Base-by-base conservation (phyloP, 2,329 filamentous ascomycete genomes). In the Cercospora sp. region DNA sequence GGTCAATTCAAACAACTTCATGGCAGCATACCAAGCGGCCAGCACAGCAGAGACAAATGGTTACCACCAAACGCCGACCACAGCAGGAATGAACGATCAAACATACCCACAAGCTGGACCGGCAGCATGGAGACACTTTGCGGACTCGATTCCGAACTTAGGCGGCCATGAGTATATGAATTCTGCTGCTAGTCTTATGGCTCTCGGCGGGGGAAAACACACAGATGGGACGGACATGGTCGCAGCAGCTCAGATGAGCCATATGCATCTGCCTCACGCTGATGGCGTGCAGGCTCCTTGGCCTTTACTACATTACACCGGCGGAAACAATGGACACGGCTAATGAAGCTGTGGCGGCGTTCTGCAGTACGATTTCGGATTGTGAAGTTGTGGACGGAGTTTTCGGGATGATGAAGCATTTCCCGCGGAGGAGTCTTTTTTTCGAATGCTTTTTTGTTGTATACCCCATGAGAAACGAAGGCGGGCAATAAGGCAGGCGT, bases 121-220 rank as follows among this genome's bases (percentile, higher is more conserved):
- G 0, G 71, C 74, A 8, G 75, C 77, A 1, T 79, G 77, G 77
- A 72, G 75, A 20, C 71, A 75, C 28, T 79, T 77, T 63, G 69
- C 76, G 8, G 73, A 75, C 58, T 68, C 72, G 71, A 73, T 73
- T 63, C 69, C 57, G 13, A 70, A 67, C 60, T 67, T 72, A 8
- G 61, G 58, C 31, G 69, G 65, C 4, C 66, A 69, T 28, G 72
- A 70, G 8, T 70, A 72, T 26, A 68, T 69, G 23, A 63, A 67
- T 45, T 65, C 68, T 9, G 62, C 68, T 6, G 64, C 62, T 9
- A 62, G 57, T 5, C 63, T 73, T 26, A 70, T 70, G 67, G 63
- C 65, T 28, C 62, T 73, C 30, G 63, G 65, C 30, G 63, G 63
- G 28, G 68, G 61, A n/a, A 70, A 69, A 48, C 13, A 60, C n/a